Evolutionary conservation across 768 basidiomycete genomes (phyloP), one percentile per base, ranked within the genome.

Genomic region (Roridomyces roridus): DNA sequence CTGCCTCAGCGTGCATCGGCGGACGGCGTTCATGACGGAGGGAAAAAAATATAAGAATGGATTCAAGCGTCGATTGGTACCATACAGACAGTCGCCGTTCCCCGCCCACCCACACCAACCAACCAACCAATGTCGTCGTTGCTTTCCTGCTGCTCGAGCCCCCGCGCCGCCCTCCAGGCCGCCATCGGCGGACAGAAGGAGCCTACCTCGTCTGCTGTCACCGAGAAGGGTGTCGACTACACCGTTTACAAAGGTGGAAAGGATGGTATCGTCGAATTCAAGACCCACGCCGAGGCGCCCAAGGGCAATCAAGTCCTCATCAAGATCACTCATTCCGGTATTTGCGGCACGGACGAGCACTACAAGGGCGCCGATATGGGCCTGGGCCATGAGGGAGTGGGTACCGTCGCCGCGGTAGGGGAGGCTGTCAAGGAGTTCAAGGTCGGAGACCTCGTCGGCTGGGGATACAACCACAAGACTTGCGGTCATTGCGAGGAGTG

Each of bases 281-380:
- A 21, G 4, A 58, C 43, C 0, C 61, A 62, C 54, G 66, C 12
- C 35, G 55, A 66, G 2, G 31, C 55, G 10, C 63, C 74, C 49
- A 63, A 55, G 26, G 52, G 56, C 7, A 67, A 72, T 31, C 53
- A 74, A 26, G 72, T 73, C 31, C 62, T 73, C 6, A 24, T 73
- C 44, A 66, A 44, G 49, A 54, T 73, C 58, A 73, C 72, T 15
- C 72, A 73, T 23, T 72, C 68, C 2, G 72, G 73, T 0, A 5
- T 73, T 18, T 73, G 73, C 20, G 74, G 72, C 46, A 75, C 74
- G 0, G 74, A 76, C 55, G 55, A 63, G 36, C 75, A 74, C 40
- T 68, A 63, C 63, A 70, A 65, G 58, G 3, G 29, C 14, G 35
- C 10, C 17, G 70, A 74, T 41, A 74, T 71, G 57, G 72, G 71